Evolutionary conservation across 1,139 yeast species (phyloP).

Genomic region (Geotrichum histeridarum): DNA sequence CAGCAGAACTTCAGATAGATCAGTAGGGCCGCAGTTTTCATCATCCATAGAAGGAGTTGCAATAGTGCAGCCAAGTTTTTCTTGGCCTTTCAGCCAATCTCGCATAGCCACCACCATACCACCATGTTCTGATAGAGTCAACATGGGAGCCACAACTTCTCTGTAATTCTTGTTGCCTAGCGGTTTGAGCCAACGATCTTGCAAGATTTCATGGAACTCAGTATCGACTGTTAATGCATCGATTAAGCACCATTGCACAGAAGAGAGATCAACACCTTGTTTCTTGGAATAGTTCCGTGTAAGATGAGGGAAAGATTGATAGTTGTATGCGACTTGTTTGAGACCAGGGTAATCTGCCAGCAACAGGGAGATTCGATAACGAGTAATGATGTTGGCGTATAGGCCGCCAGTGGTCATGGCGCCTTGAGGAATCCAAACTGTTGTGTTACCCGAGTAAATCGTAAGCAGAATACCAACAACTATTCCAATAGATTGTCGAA

Average conservation of each 20-base stretch:
- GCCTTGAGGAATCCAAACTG: constrained; percentile 73
- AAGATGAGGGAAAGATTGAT: constrained; percentile 82
- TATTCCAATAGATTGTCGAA: constrained; percentile 82
- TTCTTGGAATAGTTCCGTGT: constrained; percentile 78
- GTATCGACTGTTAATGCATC: constrained; percentile 92
- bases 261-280: constrained; percentile 69
- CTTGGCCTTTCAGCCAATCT: constrained; percentile 71
- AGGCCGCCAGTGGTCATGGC: constrained; percentile 80
- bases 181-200: constrained; percentile 90
- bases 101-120: constrained; percentile 91
- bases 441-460: constrained; percentile 75
- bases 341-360: constrained; percentile 86
- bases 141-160: constrained; percentile 80
- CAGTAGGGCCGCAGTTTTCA: constrained; percentile 42
- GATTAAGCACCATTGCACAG: constrained; percentile 83
- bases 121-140: constrained; percentile 88
- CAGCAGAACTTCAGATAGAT: constrained; percentile 63
- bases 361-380: constrained; percentile 64
- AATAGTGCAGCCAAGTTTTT: constrained; percentile 46
- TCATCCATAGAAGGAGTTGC: constrained; percentile 33
- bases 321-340: constrained; percentile 87
- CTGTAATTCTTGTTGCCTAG: constrained; percentile 77
- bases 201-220: constrained; percentile 81
- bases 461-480: constrained; percentile 77
- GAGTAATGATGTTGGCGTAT: constrained; percentile 74